Percentiles rank a stretch among this genome's conserved stretches.
Evolutionary conservation across 306 rosid genomes (phyloP).

Genomic region (Cucumis cinereus): DNA sequence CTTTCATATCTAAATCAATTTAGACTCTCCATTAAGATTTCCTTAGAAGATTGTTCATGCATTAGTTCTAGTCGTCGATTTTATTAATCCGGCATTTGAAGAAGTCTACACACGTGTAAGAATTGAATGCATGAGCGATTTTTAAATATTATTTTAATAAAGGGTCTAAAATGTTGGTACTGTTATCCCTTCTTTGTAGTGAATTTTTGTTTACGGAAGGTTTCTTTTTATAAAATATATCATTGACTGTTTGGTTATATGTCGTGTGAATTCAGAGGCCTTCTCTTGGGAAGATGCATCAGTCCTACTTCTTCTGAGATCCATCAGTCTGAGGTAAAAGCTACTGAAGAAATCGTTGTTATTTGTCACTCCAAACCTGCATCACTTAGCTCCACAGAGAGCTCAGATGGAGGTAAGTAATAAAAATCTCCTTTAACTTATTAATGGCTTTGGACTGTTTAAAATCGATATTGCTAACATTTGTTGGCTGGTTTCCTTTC

Average conservation of each 20-base stretch:
- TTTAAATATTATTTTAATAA: too few relatives aligned
- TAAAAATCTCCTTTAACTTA: not conserved
- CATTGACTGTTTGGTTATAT: slow-evolving; percentile 15
- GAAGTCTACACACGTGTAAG: too few relatives aligned
- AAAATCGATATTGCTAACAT: not conserved
- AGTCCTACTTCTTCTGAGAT: slow-evolving; percentile 24
- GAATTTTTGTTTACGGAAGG: not conserved
- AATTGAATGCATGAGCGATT: too few relatives aligned
- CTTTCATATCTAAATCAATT: too few relatives aligned
- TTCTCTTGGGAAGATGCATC: slow-evolving; percentile 34
- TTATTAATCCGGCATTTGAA: too few relatives aligned
- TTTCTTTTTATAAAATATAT: slow-evolving; percentile 5
- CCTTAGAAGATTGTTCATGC: too few relatives aligned
- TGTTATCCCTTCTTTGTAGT: not conserved
- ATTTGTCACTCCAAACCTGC: slow-evolving; percentile 90
- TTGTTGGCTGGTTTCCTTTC: not conserved
- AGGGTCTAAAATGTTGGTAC: not conserved
- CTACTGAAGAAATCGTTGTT: slow-evolving; percentile 48
- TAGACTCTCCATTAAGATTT: too few relatives aligned
- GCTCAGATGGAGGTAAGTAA: slow-evolving; percentile 73
- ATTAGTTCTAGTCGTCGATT: too few relatives aligned
- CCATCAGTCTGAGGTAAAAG: slow-evolving; percentile 46
- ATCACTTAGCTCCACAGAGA: slow-evolving; percentile 83
- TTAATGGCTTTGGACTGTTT: not conserved
- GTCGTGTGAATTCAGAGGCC: slow-evolving; percentile 30